phyloP scores from a whole-genome alignment of 441 rosid genomes.

The Croton setiger region DNA sequence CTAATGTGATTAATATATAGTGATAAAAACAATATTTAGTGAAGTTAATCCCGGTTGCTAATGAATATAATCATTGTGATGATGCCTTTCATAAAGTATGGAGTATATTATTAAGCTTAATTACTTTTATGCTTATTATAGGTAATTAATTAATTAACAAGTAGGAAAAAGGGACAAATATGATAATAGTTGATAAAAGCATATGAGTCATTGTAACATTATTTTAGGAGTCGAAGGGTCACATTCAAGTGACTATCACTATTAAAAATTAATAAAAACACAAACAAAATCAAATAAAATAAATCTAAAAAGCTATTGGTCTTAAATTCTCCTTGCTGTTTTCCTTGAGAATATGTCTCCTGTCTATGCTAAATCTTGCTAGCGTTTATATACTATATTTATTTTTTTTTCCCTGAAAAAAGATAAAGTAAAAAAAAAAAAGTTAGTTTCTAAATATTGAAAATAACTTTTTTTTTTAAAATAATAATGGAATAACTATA shows the following conservation, averaged over 20 bases:
- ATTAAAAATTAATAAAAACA: not conserved
- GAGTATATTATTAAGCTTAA: not conserved
- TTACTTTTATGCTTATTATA: not conserved
- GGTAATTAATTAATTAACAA: not conserved
- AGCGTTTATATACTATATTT: too few species aligned
- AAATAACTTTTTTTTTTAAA: too few species aligned
- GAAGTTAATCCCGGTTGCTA: not conserved
- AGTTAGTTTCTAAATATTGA: too few species aligned
- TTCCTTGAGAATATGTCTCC: conserved; percentile 16
- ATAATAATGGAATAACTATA: too few species aligned
- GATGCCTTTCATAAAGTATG: not conserved
- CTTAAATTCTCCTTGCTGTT: conserved; percentile 15
- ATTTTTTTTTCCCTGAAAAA: too few species aligned
- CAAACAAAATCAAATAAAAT: not conserved
- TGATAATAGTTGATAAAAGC: conserved; percentile 19
- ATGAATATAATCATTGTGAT: conserved; percentile 20
- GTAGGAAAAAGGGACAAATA: conserved; percentile 4
- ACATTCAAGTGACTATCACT: conserved; percentile 20
- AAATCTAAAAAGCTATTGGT: not conserved
- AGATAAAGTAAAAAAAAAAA: too few species aligned
- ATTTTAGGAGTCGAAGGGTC: conserved; percentile 22
- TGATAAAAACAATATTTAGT: not conserved
- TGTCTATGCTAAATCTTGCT: not conserved
- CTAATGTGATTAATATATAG: not conserved
- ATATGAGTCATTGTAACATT: conserved; percentile 10